phyloP scores from a whole-genome alignment of 176 grass and related monocot genomes.

The Musa itinerans region DNA sequence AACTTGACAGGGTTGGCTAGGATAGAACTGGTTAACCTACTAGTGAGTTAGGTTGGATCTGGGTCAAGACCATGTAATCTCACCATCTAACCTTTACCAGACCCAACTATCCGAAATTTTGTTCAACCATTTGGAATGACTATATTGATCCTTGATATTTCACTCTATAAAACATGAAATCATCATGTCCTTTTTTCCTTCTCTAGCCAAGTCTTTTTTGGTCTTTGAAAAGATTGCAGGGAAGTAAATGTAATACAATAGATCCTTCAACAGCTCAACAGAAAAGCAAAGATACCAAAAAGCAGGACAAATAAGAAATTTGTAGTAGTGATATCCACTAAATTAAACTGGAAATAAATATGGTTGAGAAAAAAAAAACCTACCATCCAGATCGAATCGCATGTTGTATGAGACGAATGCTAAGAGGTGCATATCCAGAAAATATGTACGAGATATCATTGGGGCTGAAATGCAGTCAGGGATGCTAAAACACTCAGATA shows the following conservation, averaged over 20 bases:
- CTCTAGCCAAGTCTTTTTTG: background rate
- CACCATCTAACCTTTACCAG: background rate
- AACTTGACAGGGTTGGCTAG: background rate
- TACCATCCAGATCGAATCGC: slow-evolving; percentile 95
- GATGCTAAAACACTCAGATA: slow-evolving; percentile 20
- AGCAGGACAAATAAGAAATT: background rate
- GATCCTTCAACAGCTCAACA: background rate
- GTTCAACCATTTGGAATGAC: background rate
- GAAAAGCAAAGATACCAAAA: background rate
- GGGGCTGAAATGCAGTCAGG: slow-evolving; percentile 55
- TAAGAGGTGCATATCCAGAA: slow-evolving; percentile 98
- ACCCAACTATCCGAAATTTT: background rate
- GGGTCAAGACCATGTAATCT: background rate
- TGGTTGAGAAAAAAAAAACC: slow-evolving; percentile 4
- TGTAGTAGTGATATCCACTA: background rate
- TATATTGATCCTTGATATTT: background rate
- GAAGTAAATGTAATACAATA: background rate
- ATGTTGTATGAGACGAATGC: slow-evolving; percentile 93
- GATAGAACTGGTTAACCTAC: background rate
- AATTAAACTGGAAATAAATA: background rate
- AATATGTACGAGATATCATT: slow-evolving; percentile 95
- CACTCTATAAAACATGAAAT: background rate
- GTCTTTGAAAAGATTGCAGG: background rate
- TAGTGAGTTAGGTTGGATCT: background rate
- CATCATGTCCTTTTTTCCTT: background rate